Evolutionary conservation across 805 yeast species (phyloP), one percentile per base, ranked within the genome.

Genomic region (Kodamaea nitidulidarum): DNA sequence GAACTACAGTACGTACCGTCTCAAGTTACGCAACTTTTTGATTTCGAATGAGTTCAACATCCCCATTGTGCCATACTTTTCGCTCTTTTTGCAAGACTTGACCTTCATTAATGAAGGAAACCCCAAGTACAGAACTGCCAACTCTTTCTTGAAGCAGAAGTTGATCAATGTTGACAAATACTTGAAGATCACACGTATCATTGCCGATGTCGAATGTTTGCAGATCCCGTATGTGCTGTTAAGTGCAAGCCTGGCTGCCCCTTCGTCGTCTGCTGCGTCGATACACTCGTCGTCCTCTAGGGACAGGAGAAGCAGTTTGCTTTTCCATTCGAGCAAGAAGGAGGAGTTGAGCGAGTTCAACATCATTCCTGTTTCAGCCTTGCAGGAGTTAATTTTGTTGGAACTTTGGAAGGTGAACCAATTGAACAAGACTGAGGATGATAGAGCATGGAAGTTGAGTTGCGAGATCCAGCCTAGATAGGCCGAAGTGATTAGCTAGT

Each of bases 61-160:
- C 15, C 88, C 90, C 0, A 73, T 78, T 15, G 90, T 85, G 26
- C 95, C 95, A 12, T 85, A 84, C 54, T 71, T 84, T 41, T 80
- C 84, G 33, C 61, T 85, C 39, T 84, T 82, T 56, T 63, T 85
- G 32, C 93, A 83, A 59, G 95, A 85, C 59, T 67, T 85, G 50
- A 84, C 90, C 0, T 84, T 84, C 61, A 78, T 84, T n/a, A 74
- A 80, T 37, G 95, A 85, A 49, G 91, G 93, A n/a, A 84, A 84
- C 54, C 73, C 83, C 28, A 81, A 78, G 49, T 80, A 66, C 55
- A 68, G 90, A 54, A 75, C 70, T 44, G 80, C 82, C 4, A 76
- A 78, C 44, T 73, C 66, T 4, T 76, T 76, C 50, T 63, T 77
- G 50, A 71, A 71, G 45, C 78, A 76, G 51, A 76, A 75, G 49